These are phyloP conservation scores for Lepiota brunneoincarnata DNA, from an alignment of 768 basidiomycete species.

Conservation along the genomic window DNA sequence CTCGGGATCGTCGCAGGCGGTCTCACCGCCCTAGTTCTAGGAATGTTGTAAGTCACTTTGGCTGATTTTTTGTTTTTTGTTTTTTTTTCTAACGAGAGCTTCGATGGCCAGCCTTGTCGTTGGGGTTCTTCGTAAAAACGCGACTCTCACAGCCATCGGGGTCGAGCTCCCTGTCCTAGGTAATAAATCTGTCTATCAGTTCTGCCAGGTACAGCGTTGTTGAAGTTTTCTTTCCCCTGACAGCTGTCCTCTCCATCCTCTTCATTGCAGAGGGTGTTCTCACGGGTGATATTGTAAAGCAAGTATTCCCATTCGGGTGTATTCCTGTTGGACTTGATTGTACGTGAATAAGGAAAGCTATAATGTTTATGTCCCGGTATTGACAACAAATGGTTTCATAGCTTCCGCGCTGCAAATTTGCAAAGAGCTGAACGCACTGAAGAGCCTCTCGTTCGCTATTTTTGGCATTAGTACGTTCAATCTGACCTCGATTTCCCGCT, in stretches of 20 bases:
- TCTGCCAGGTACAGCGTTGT: background rate
- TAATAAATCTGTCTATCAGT: background rate
- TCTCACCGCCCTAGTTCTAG: background rate
- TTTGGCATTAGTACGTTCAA: background rate
- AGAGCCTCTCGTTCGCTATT: background rate
- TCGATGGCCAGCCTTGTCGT: background rate
- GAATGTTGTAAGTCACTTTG: background rate
- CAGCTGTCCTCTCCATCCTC: background rate
- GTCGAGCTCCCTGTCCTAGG: constrained; percentile 1
- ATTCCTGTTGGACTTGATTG: background rate
- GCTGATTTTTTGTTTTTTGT: background rate
- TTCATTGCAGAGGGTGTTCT: background rate
- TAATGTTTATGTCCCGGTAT: too few relatives aligned
- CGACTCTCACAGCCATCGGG: background rate
- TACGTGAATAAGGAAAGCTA: background rate
- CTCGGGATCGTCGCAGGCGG: background rate
- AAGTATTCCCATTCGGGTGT: background rate
- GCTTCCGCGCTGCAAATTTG: background rate
- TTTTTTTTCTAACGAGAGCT: background rate
- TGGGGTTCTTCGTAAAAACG: constrained; percentile 1
- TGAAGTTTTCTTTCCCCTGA: background rate
- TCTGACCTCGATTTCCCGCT: background rate
- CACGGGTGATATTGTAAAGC: background rate
- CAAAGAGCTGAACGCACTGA: background rate
- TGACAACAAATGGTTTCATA: background rate